phyloP scores from a whole-genome alignment of 2,329 filamentous ascomycete species.

The Metarhizium rileyi region DNA sequence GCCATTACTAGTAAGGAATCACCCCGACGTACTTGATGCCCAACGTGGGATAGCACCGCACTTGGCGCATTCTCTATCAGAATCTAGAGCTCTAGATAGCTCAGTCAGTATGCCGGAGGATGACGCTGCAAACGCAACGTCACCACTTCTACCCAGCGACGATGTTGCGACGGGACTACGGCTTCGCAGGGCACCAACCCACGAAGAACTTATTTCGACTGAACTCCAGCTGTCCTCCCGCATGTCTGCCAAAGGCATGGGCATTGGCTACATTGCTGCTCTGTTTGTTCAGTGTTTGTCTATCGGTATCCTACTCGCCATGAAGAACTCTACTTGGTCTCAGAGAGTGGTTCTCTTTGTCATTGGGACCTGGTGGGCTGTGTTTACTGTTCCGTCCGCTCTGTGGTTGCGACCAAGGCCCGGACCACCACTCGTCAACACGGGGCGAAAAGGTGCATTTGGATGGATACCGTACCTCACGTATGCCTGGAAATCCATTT shows the following conservation, averaged over 20 bases:
- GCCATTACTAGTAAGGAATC: conserved; percentile 79
- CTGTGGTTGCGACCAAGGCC: conserved; percentile 82
- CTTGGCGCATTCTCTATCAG: conserved; percentile 20
- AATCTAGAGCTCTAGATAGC: conserved; percentile 26
- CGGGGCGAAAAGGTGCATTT: conserved; percentile 25
- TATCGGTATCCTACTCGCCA: conserved; percentile 64
- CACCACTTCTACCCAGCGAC: conserved; percentile 34
- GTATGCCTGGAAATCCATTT: conserved; percentile 81
- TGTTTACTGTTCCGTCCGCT: conserved; percentile 82
- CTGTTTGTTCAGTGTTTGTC: conserved; percentile 74
- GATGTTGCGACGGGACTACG: conserved; percentile 13
- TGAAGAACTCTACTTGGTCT: conserved; percentile 72
- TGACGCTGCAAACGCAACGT: conserved; percentile 30
- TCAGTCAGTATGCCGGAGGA: conserved; percentile 20
- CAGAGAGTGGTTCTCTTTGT: conserved; percentile 79
- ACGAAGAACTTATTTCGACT: conserved; percentile 44
- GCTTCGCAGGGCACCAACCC: conserved; percentile 29
- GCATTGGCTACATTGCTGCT: conserved; percentile 84
- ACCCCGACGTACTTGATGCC: conserved; percentile 44
- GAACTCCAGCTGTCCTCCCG: conserved; percentile 78
- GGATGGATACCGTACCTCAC: conserved; percentile 61
- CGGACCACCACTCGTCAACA: conserved; percentile 62
- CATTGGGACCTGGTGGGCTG: conserved; percentile 85
- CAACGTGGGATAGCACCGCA: conserved; percentile 20
- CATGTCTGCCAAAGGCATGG: conserved; percentile 87